Evolutionary conservation across 2,329 filamentous ascomycete genomes (phyloP), one percentile per base, ranked within the genome.

Genomic region (Apiospora aurea): DNA sequence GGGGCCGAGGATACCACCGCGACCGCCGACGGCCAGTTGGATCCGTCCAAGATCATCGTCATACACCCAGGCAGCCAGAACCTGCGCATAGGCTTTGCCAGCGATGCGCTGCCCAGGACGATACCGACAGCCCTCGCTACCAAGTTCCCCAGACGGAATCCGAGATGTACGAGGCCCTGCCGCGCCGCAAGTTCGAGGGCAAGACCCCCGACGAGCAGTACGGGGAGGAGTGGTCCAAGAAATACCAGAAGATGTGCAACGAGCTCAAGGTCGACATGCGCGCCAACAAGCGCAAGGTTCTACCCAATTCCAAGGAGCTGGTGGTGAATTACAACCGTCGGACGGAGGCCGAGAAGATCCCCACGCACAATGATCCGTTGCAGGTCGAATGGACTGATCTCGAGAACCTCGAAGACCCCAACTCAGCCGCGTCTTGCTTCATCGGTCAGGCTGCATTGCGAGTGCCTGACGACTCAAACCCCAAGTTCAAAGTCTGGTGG

Each of bases 61-160:
- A 94, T 99, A 77, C 96, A 99, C 80, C 91, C 96, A 2, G 96
- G 96, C 43, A 98, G 96, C 80, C 96, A 98, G 82, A 98, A 98
- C 75, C 84, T 99, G 74, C 91, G 96, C 67, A 95, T 99, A 77
- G 96, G 96, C 0, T 91, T 98, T 73, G 95, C 96, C n/a, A 97
- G 94, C 78, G 96, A 99, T 83, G 96, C 95, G 7, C 85, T 99
- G 6, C 96, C 96, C 8, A 97, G 96, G 83, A 97, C 95, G 1
- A 90, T 98, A 53, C 96, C 96, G 6, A 98, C 97, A 93, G 92
- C 94, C 1, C 92, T 98, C 74, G 96, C 96, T 29, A 91, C 93
- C 46, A 94, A 91, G 79, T 93, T 93, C 76, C 85, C 8, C 89
- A 91, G 78, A 95, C 91, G 72, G 96, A 99, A 83, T 92, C 93